Evolutionary conservation across 257 asterid species (phyloP).

Genomic region (Solanum medicagineum): DNA sequence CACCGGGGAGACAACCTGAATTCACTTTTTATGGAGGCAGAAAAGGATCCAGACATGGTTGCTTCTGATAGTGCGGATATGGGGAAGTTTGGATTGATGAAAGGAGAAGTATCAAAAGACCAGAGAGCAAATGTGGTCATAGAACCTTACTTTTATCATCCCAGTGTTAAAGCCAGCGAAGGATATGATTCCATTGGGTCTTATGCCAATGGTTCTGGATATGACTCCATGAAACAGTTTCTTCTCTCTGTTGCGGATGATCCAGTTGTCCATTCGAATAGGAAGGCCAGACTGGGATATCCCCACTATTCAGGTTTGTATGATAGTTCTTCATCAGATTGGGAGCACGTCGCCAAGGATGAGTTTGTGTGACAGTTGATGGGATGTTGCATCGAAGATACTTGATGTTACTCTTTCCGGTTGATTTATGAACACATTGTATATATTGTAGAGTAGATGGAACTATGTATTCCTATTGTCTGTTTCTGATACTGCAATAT

Average conservation of each 20-base stretch:
- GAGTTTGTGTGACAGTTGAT: constrained; percentile 35
- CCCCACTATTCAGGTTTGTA: constrained; percentile 22
- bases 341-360: constrained; percentile 85
- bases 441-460: not conserved
- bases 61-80: constrained; percentile 6
- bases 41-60: constrained; percentile 7
- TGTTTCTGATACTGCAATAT: not conserved
- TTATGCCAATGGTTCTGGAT: constrained; percentile 14
- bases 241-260: constrained; percentile 19
- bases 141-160: constrained; percentile 18
- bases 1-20: constrained; percentile 21
- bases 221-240: constrained; percentile 22
- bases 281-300: constrained; percentile 7
- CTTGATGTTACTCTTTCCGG: not conserved
- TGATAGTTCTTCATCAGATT: constrained; percentile 60
- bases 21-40: constrained; percentile 4
- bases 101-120: constrained; percentile 5
- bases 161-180: constrained; percentile 1
- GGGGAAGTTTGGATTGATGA: not conserved
- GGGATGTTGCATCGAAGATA: not conserved
- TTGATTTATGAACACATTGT: not conserved
- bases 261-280: constrained; percentile 12
- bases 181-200: constrained; percentile 5
- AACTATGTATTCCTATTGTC: not conserved
- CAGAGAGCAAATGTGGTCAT: constrained; percentile 4